phyloP scores from a whole-genome alignment of 2,329 filamentous ascomycete genomes.

The Botrytis galanthina region DNA sequence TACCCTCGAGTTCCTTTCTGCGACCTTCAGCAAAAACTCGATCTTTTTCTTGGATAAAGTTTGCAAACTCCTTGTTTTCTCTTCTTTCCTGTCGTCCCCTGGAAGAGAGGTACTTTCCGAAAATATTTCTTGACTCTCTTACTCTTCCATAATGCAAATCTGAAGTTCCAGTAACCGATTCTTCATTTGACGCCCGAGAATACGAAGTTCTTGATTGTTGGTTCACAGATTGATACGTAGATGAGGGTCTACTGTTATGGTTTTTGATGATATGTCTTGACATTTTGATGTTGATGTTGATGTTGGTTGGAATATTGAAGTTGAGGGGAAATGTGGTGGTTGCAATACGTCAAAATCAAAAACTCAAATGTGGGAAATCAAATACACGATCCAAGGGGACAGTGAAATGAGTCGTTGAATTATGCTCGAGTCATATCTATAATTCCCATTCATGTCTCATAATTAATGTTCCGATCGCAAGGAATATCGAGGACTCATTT shows the following conservation, averaged over 20 bases:
- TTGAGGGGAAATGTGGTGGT: neutral
- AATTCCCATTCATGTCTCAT: neutral
- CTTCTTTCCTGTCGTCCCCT: neutral
- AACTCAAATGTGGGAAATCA: neutral
- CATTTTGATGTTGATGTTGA: neutral
- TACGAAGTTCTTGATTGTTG: neutral
- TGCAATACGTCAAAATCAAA: neutral
- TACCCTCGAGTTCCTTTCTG: neutral
- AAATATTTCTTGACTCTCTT: neutral
- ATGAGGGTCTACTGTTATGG: neutral
- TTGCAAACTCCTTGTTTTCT: neutral
- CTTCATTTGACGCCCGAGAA: neutral
- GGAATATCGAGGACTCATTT: neutral
- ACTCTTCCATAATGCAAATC: neutral
- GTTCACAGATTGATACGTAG: neutral
- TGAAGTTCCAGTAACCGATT: neutral
- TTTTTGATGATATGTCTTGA: neutral
- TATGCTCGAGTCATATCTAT: neutral
- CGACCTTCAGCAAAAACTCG: neutral
- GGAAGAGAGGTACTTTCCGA: neutral
- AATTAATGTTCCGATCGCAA: neutral
- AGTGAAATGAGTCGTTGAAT: neutral
- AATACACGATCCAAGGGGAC: neutral
- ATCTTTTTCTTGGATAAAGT: neutral
- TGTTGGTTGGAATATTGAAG: neutral